phyloP scores from a whole-genome alignment of 2,329 filamentous ascomycete genomes.

The Tolypocladium sp. region DNA sequence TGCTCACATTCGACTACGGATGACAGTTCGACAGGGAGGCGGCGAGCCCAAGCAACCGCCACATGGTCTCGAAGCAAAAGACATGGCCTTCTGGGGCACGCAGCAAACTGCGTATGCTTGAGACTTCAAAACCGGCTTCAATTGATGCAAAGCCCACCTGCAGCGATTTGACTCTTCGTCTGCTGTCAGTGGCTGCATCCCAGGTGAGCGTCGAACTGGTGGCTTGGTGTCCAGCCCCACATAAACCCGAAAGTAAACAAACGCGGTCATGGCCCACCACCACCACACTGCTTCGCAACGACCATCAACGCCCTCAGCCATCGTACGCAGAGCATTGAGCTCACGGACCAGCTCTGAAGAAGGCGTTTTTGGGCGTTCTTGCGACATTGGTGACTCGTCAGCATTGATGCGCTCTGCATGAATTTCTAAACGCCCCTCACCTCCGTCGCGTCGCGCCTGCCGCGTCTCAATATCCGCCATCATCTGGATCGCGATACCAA shows the following conservation, averaged over 20 bases:
- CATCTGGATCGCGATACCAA: neutral
- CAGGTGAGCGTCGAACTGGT: neutral
- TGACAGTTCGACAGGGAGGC: too few relatives aligned
- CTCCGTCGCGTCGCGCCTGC: slow-evolving; percentile 8
- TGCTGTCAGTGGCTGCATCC: neutral
- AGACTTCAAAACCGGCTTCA: neutral
- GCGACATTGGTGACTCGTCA: neutral
- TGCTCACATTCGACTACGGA: too few relatives aligned
- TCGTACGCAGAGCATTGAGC: neutral
- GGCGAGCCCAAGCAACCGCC: too few relatives aligned
- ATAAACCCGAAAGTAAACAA: slow-evolving; percentile 20
- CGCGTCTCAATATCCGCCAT: neutral
- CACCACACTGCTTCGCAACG: neutral
- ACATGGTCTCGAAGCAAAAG: too few relatives aligned
- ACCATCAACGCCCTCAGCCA: neutral
- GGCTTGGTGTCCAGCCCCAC: slow-evolving; percentile 2
- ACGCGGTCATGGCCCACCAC: slow-evolving; percentile 10
- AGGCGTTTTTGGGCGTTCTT: neutral
- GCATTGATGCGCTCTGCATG: slow-evolving; percentile 2
- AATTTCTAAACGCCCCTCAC: neutral
- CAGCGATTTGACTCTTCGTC: neutral
- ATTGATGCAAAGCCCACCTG: neutral
- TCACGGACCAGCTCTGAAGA: neutral
- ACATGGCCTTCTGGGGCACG: too few relatives aligned
- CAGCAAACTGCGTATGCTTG: neutral